A percentile compares a stretch with the other conserved stretches of the same genome.
These are phyloP conservation scores for Elsinoe arachidis DNA, from an alignment of 2,329 filamentous ascomycete genomes.

Conservation along the genomic window DNA sequence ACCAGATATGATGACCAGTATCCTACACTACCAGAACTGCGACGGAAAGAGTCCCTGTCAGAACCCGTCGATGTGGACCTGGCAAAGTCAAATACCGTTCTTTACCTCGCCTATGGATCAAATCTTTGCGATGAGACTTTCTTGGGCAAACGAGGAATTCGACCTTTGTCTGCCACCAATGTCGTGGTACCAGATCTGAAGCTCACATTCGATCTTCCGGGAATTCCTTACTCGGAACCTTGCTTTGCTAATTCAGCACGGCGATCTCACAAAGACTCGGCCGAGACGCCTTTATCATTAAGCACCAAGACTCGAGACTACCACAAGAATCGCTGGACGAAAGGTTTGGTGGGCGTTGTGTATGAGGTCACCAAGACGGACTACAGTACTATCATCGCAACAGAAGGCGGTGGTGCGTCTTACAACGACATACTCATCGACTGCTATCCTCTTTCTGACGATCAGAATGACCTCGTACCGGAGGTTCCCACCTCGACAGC, in stretches of 20 bases:
- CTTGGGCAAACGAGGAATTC: slow-evolving; percentile 65
- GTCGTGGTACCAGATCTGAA: slow-evolving; percentile 71
- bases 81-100: slow-evolving; percentile 20
- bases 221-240: slow-evolving; percentile 77
- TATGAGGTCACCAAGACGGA: slow-evolving; percentile 85
- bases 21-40: slow-evolving; percentile 1
- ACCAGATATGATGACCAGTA: background rate
- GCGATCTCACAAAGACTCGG: slow-evolving; percentile 38
- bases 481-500: slow-evolving; percentile 52
- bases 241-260: slow-evolving; percentile 79
- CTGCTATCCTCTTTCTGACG: slow-evolving; percentile 58
- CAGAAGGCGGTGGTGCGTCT: slow-evolving; percentile 77
- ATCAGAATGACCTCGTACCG: slow-evolving; percentile 50
- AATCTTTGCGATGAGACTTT: slow-evolving; percentile 79
- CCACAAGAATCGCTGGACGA: slow-evolving; percentile 59
- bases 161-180: slow-evolving; percentile 69
- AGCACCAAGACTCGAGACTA: slow-evolving; percentile 26
- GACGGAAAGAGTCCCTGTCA: slow-evolving; percentile 8
- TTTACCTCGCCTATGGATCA: slow-evolving; percentile 68
- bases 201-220: slow-evolving; percentile 77
- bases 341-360: slow-evolving; percentile 82
- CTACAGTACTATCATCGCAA: slow-evolving; percentile 77
- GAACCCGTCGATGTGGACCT: slow-evolving; percentile 7
- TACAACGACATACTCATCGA: slow-evolving; percentile 77
- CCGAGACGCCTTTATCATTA: slow-evolving; percentile 17